Percentiles rank a stretch among this genome's conserved stretches.
These are phyloP conservation scores for Pneumocystis carinii DNA, from an alignment of 1,139 yeast genomes.

Conservation along the genomic window DNA sequence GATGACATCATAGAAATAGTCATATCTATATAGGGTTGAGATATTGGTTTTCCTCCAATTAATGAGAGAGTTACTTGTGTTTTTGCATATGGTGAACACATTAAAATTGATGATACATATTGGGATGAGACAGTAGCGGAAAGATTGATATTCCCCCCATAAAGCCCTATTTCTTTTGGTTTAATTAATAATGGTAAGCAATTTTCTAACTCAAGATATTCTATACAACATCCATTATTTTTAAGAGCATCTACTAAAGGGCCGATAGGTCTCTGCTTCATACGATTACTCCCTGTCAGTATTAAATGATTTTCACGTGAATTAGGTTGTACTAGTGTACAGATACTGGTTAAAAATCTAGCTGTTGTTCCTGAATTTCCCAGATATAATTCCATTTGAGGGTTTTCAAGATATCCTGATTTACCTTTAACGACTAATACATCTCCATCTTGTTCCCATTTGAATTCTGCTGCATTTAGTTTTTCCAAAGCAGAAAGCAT, in stretches of 20 bases:
- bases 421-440: slow-evolving; percentile 74
- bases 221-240: slow-evolving; percentile 60
- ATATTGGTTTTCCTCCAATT: slow-evolving; percentile 93
- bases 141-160: slow-evolving; percentile 84
- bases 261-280: slow-evolving; percentile 97
- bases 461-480: slow-evolving; percentile 67
- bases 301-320: slow-evolving; percentile 36
- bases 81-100: slow-evolving; percentile 95
- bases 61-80: slow-evolving; percentile 74
- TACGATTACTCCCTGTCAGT: slow-evolving; percentile 86
- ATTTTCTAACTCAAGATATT: slow-evolving; percentile 60
- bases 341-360: slow-evolving; percentile 81
- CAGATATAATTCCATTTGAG: slow-evolving; percentile 54
- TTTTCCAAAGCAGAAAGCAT: slow-evolving; percentile 78
- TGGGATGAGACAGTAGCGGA: slow-evolving; percentile 96
- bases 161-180: slow-evolving; percentile 51
- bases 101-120: slow-evolving; percentile 85
- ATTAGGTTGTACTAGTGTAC: slow-evolving; percentile 47
- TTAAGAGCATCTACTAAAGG: slow-evolving; percentile 86
- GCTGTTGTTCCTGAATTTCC: slow-evolving; percentile 99
- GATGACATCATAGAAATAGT: slow-evolving; percentile 88
- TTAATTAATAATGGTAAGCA: slow-evolving; percentile 64
- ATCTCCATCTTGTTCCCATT: slow-evolving; percentile 66
- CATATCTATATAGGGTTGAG: slow-evolving; percentile 92
- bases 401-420: slow-evolving; percentile 58